These are phyloP conservation scores for Anthoceros angustus DNA, from an alignment of 225 moss, liverwort and hornwort genomes.

Conservation along the genomic window DNA sequence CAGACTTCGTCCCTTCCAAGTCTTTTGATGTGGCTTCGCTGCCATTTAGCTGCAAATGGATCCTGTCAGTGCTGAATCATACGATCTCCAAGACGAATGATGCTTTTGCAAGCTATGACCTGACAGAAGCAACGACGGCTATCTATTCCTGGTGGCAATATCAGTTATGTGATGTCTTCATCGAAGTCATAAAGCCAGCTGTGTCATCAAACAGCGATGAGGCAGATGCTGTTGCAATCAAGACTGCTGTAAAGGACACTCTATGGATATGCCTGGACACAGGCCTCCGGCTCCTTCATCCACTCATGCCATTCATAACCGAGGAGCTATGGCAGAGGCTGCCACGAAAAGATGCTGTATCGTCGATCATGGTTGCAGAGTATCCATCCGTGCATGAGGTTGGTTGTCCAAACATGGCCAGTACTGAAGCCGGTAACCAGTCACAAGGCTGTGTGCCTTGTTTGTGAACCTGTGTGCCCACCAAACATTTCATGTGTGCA, in stretches of 20 bases:
- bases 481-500: constrained; percentile 2
- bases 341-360: constrained; percentile 31
- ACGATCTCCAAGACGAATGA: constrained; percentile 42
- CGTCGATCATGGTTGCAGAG: constrained; percentile 46
- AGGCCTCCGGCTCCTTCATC: constrained; percentile 71
- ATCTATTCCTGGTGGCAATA: constrained; percentile 95
- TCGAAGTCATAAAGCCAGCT: constrained; percentile 78
- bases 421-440: too few relatives aligned
- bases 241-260: constrained; percentile 52
- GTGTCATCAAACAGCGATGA: constrained; percentile 44
- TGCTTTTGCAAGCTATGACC: constrained; percentile 47
- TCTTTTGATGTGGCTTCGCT: constrained; percentile 30
- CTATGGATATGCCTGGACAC: constrained; percentile 80
- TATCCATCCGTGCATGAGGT: constrained; percentile 48
- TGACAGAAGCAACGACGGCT: constrained; percentile 49
- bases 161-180: constrained; percentile 83
- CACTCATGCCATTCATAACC: constrained; percentile 83
- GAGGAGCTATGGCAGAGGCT: constrained; percentile 97
- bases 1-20: constrained; percentile 51
- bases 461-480: not conserved
- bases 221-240: constrained; percentile 17
- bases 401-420: not conserved
- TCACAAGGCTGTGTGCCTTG: not conserved
- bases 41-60: constrained; percentile 74
- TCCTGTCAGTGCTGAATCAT: constrained; percentile 55